These are phyloP conservation scores for Penicillium olsonii DNA, from an alignment of 2,329 filamentous ascomycete genomes.

Conservation along the genomic window DNA sequence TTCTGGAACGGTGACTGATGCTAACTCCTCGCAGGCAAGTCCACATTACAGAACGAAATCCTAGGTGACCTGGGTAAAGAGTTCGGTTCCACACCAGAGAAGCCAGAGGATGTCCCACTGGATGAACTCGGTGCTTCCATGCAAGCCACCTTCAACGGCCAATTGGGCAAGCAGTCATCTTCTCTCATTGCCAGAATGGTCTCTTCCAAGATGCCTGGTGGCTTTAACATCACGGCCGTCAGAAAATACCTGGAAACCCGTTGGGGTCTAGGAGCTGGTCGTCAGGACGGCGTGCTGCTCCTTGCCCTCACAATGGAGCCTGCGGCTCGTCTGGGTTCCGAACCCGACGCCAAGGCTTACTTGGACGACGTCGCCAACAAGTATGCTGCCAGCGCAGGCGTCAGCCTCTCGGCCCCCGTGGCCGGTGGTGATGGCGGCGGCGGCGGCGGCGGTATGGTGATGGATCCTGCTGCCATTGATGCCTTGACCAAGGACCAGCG, in stretches of 20 bases:
- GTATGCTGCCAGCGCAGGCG: constrained; percentile 79
- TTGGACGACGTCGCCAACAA: constrained; percentile 86
- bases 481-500: constrained; percentile 96
- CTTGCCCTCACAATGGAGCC: constrained; percentile 93
- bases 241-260: constrained; percentile 93
- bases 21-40: constrained; percentile 71
- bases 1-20: constrained; percentile 19
- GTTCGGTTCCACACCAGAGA: constrained; percentile 96
- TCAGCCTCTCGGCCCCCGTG: constrained; percentile 74
- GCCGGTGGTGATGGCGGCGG: constrained; percentile 72
- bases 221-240: constrained; percentile 96
- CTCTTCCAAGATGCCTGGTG: constrained; percentile 98
- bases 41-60: constrained; percentile 97
- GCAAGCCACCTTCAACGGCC: constrained; percentile 98
- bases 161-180: constrained; percentile 93
- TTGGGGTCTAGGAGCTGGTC: constrained; percentile 83
- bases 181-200: constrained; percentile 92
- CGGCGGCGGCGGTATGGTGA: constrained; percentile 89
- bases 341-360: constrained; percentile 88
- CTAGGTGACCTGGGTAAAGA: constrained; percentile 97
- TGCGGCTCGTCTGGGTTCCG: constrained; percentile 79
- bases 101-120: constrained; percentile 94
- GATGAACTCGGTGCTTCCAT: constrained; percentile 94
- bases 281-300: constrained; percentile 88
- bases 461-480: constrained; percentile 96